Evolutionary conservation across 108 stramenopile species (phyloP).

Genomic region (Cyclotella distinguenda): DNA sequence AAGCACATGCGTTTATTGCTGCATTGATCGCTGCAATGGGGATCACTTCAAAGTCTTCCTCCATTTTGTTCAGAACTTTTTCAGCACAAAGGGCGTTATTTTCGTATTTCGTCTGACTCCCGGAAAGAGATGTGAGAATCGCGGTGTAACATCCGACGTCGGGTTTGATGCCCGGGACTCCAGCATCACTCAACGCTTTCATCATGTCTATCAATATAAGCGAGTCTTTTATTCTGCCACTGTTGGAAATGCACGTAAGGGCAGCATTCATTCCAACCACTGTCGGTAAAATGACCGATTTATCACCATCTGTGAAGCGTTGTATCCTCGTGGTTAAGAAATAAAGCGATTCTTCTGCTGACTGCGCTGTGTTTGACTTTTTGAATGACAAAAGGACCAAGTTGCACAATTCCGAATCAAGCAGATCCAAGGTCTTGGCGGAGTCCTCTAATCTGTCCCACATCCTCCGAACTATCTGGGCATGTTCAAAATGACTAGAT

Average conservation of each 20-base stretch:
- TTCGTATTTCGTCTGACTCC: not conserved
- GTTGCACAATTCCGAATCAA: constrained; percentile 36
- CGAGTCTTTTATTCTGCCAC: constrained; percentile 26
- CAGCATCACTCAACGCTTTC: constrained; percentile 13
- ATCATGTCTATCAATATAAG: constrained; percentile 25
- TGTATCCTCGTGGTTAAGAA: constrained; percentile 29
- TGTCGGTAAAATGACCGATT: constrained; percentile 33
- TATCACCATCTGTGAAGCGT: constrained; percentile 14
- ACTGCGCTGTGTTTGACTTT: constrained; percentile 19
- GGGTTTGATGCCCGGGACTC: constrained; percentile 12
- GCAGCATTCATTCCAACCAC: constrained; percentile 37
- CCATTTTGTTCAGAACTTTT: constrained; percentile 18
- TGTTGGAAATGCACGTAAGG: constrained; percentile 15
- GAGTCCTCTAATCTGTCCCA: constrained; percentile 44
- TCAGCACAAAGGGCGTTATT: constrained; percentile 25
- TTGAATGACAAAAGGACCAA: constrained; percentile 40
- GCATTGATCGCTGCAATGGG: constrained; percentile 26
- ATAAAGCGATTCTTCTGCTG: constrained; percentile 13
- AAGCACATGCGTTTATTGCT: constrained; percentile 39
- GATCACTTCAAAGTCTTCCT: constrained; percentile 15
- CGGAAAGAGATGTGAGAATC: constrained; percentile 26
- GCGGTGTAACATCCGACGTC: constrained; percentile 34
- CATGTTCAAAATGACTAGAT: constrained; percentile 29
- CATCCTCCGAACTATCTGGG: constrained; percentile 20
- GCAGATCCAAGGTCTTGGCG: not conserved